These are phyloP conservation scores for Zygoascus ofunaensis DNA, from an alignment of 805 yeast genomes.

Conservation along the genomic window DNA sequence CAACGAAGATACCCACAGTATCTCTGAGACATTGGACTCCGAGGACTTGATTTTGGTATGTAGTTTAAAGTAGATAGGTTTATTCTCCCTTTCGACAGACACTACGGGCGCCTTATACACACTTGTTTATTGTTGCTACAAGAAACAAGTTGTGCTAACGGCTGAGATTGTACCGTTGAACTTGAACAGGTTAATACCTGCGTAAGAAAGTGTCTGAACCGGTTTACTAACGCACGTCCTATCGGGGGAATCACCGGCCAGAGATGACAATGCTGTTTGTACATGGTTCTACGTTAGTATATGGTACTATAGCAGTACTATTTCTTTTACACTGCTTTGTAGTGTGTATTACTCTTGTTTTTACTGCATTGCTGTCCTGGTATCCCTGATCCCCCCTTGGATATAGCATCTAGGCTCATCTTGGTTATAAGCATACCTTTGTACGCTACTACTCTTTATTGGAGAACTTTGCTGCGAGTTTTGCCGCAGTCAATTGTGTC, in stretches of 20 bases:
- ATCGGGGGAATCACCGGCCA: too few species aligned
- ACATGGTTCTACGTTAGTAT: too few species aligned
- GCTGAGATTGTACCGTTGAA: constrained; percentile 21
- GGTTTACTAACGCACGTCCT: neutral
- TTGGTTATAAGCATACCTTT: constrained; percentile 16
- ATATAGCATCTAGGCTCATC: constrained; percentile 6
- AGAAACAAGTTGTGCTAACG: neutral
- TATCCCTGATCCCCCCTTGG: neutral
- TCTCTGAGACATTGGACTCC: neutral
- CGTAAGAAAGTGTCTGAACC: constrained; percentile 14
- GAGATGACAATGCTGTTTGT: too few species aligned
- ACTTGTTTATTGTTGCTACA: too few species aligned
- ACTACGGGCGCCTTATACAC: constrained; percentile 9
- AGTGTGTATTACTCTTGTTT: neutral
- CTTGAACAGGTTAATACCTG: constrained; percentile 19
- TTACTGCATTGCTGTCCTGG: neutral
- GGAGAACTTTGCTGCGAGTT: constrained; percentile 17
- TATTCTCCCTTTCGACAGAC: too few species aligned
- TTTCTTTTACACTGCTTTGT: too few species aligned
- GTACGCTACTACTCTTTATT: constrained; percentile 12
- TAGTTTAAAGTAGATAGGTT: too few species aligned
- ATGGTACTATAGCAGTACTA: too few species aligned
- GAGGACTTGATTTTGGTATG: constrained; percentile 4
- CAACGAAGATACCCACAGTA: neutral
- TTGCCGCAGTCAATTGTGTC: constrained; percentile 14